Conservation (phyloP, 805 yeast genomes). For the Wickerhamiella dianesei region DNA sequence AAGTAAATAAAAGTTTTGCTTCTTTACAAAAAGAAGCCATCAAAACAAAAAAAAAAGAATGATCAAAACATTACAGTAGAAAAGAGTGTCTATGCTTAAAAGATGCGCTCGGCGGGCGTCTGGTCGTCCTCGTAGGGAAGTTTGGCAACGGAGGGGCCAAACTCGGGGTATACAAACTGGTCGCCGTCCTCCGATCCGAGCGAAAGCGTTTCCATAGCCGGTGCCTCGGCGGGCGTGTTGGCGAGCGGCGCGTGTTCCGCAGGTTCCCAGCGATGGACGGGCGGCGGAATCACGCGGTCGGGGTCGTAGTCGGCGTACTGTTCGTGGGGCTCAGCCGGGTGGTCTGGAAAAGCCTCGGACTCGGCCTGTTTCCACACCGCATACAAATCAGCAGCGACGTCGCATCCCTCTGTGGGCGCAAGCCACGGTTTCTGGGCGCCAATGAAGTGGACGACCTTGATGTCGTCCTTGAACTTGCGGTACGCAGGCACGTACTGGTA, state of each 20-base stretch:
- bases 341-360: background rate
- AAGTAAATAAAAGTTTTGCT: too few species aligned
- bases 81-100: too few species aligned
- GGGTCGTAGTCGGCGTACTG: conserved; percentile 3
- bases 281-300: conserved; percentile 10
- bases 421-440: conserved; percentile 31
- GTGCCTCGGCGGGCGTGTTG: conserved; percentile 11
- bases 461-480: conserved; percentile 33
- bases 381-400: conserved; percentile 1
- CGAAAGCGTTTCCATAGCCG: background rate
- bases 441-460: conserved; percentile 30
- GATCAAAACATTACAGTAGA: too few species aligned
- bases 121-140: conserved; percentile 17
- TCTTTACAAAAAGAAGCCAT: too few species aligned
- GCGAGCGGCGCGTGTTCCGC: conserved; percentile 15
- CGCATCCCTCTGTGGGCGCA: background rate
- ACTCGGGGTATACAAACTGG: conserved; percentile 13
- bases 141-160: conserved; percentile 12
- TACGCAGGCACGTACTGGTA: conserved; percentile 67
- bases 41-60: too few species aligned
- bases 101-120: conserved; percentile 12
- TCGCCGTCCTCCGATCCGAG: background rate
- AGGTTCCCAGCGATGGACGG: conserved; percentile 19
- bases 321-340: conserved; percentile 1
- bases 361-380: conserved; percentile 7